Evolutionary conservation across 352 stramenopile genomes (phyloP).

Genomic region (Phytophthora vignae): DNA sequence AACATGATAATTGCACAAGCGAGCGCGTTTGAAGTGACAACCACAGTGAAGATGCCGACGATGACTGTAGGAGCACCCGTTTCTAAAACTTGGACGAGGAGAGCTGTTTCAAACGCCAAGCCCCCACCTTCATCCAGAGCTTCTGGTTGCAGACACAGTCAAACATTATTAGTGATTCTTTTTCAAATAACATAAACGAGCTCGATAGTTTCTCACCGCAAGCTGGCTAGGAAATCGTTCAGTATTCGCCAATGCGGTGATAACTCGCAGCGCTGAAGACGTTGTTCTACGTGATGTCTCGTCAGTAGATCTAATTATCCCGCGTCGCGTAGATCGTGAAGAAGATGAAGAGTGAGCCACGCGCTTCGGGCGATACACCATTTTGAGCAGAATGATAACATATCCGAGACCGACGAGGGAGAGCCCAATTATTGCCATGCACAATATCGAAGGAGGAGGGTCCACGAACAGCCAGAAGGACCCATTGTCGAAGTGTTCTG

Average conservation of each 20-base stretch:
- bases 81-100: conserved; percentile 35
- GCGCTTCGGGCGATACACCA: conserved; percentile 15
- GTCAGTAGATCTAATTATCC: not conserved
- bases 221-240: not conserved
- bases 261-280: not conserved
- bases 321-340: not conserved
- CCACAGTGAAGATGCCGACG: conserved; percentile 27
- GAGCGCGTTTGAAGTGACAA: conserved; percentile 28
- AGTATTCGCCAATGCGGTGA: not conserved
- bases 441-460: conserved; percentile 16
- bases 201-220: not conserved
- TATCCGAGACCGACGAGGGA: conserved; percentile 24
- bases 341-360: conserved; percentile 5
- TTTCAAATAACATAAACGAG: not conserved
- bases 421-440: conserved; percentile 19
- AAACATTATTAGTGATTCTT: not conserved
- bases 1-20: conserved; percentile 29
- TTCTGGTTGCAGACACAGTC: conserved; percentile 15
- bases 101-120: conserved; percentile 28
- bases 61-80: conserved; percentile 21
- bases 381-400: conserved; percentile 22
- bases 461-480: conserved; percentile 46
- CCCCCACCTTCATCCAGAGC: conserved; percentile 36
- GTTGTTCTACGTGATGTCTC: not conserved
- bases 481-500: conserved; percentile 34